Percentiles rank a stretch among this genome's conserved stretches.
Evolutionary conservation across 805 yeast genomes (phyloP).

Genomic region (Ogataea trehaloabstinens): DNA sequence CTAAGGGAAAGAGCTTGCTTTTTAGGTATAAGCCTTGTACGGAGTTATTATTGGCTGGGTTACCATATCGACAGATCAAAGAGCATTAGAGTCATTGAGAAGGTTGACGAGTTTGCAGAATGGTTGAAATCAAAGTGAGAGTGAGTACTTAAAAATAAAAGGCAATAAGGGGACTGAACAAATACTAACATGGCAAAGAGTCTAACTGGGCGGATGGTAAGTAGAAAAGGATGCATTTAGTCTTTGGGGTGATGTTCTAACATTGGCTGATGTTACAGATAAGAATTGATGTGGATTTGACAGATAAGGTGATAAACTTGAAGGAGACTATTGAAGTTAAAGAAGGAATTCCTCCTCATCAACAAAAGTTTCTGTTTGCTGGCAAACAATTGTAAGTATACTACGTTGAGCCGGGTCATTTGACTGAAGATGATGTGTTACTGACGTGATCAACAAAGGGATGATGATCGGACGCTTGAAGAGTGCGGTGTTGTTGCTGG

Average conservation of each 20-base stretch:
- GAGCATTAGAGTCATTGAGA: no score
- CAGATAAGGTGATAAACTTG: slow-evolving; percentile 62
- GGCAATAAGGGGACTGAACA: not conserved
- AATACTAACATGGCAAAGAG: slow-evolving; percentile 38
- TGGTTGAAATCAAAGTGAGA: slow-evolving; percentile 33
- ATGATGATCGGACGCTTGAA: slow-evolving; percentile 73
- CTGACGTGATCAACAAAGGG: slow-evolving; percentile 37
- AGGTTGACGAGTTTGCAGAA: no score
- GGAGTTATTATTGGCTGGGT: no score
- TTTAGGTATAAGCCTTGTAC: no score
- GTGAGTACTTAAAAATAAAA: slow-evolving; percentile 17
- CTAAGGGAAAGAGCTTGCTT: not conserved
- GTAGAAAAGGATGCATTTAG: slow-evolving; percentile 17
- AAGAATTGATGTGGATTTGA: slow-evolving; percentile 69
- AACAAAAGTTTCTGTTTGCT: slow-evolving; percentile 84
- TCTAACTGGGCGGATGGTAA: slow-evolving; percentile 73
- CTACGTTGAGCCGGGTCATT: not conserved
- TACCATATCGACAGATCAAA: no score
- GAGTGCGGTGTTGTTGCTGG: slow-evolving; percentile 82
- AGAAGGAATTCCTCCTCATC: slow-evolving; percentile 96
- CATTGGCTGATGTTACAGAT: slow-evolving; percentile 36
- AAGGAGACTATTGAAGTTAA: slow-evolving; percentile 93
- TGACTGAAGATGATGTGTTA: no score
- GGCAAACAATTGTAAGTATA: slow-evolving; percentile 81
- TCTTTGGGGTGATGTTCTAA: not conserved